Base-by-base conservation (phyloP, 2,329 filamentous ascomycete genomes). In the Colletotrichum sp. region DNA sequence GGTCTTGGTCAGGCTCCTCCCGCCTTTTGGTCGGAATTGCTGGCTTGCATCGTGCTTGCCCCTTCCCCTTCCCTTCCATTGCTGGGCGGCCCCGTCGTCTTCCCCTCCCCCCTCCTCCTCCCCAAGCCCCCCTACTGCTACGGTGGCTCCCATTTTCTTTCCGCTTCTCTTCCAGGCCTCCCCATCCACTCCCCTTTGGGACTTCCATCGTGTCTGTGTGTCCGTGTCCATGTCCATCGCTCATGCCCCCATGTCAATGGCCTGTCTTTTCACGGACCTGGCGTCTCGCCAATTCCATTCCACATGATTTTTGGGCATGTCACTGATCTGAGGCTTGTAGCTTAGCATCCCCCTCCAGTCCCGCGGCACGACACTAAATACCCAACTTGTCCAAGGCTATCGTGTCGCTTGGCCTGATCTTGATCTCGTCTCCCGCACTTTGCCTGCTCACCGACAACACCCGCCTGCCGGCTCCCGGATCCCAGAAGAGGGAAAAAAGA, bases 301-400 rank as follows among this genome's bases (percentile, higher is more conserved):
- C 73, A 55, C 58, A 76, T 65, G 48, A 73, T 75, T 58, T 65
- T 69, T 65, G 38, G 43, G 70, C 67, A 69, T 61, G 58, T 73
- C 34, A 65, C 73, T 76, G 73, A 76, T 66, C 58, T 76, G 70
- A 73, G 65, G 70, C 64, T 73, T 58, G 56, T 76, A 76, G 70
- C 58, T 68, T 65, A 72, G 16, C 52, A 38, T 30, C 61, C 30
- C 55, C 34, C 28, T 43, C 48, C 64, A 48, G 36, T 52, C 43
- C 43, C 61, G 16, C 68, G 36, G 30, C 61, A 61, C 48, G 55
- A 48, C 36, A 60, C 43, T 16, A 61, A 32, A 66, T 55, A 66
- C 61, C 61, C 26, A 48, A 70, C 43, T 60, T 32, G 38, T 48
- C 16, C 38, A 66, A 60, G 32, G 48, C 64, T 18, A 70, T 65